Base-by-base conservation (phyloP, 2,329 filamentous ascomycete genomes). In the Nemania serpens region DNA sequence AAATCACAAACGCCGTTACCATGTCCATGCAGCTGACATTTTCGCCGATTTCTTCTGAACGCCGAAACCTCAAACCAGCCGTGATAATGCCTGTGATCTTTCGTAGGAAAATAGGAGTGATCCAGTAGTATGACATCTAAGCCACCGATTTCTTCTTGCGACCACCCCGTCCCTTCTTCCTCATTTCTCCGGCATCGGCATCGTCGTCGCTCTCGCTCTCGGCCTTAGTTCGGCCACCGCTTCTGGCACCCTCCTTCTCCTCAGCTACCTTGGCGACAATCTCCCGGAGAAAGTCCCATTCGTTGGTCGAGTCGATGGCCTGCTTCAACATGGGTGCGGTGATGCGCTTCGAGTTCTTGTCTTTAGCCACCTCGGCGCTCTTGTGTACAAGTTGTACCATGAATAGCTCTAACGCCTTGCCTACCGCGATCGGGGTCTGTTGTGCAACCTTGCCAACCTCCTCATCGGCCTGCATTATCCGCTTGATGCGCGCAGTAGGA, bases 391-490 rank as follows among this genome's bases (percentile, higher is more conserved):
- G 84, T 43, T 91, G 89, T 65, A 98, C 92, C 95, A 99, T 99
- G 75, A 99, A 99, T 9, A 99, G 83, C 78, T 99, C 95, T 6
- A 99, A 83, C 15, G 95, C 95, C 80, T 97, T 97, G 68, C 91
- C 91, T 46, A 98, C 94, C 25, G 94, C 95, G 58, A 97, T 96
- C 15, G 94, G 94, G 0, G 95, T 97, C 63, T 98, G 95, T 77
- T 99, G 95, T 3, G 95, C 93, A 10, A 99, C 95, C 78, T 99
- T 99, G 64, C 95, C 95, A 0, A 99, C 93, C 75, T 99, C 95
- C 73, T 99, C 95, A 73, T 99, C 95, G 11, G 94, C 94, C 78
- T 99, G 95, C 95, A 99, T 98, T 71, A 99, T 98, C 53, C 95
- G 88, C 82, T 99, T 99, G 81, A 99, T 99, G 64, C 95, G 86